Evolutionary conservation across 768 basidiomycete genomes (phyloP), one percentile per base, ranked within the genome.

Genomic region (Hygrophorus pudorinus): DNA sequence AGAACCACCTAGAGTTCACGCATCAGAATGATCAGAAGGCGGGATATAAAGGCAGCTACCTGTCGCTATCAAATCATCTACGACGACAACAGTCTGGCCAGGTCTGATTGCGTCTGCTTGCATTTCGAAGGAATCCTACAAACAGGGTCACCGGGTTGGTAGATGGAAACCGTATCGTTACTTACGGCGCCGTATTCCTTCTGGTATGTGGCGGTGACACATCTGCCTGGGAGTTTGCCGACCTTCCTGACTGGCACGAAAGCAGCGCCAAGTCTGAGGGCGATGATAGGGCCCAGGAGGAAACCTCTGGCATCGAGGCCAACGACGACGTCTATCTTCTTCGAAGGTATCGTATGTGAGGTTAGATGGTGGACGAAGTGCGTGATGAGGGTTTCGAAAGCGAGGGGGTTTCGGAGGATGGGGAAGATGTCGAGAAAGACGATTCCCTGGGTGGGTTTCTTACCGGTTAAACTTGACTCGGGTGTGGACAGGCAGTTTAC

Each of bases 221-320:
- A 85, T 53, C 78, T 57, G 37, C 96, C 96, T 5, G 96, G 96
- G n/a, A 99, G 72, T 62, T 98, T 99, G 4, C 92, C 93, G 48
- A 68, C 67, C 66, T 99, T 99, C 48, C 96, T 75, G 28, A 98
- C 92, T 2, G 96, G 93, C 2, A 96, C 91, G 53, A 99, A 99
- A 9, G 90, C 88, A 1, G 92, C 92, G 20, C 89, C 88, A 20
- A 99, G 68, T 46, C 94, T 72, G 56, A 89, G 65, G 4, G 96
- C 96, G 54, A 99, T 77, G 52, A 91, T 76, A 1, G 96, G 96
- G 1, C 93, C 96, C 8, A 99, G 64, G 41, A 99, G 74, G 70
- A 99, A 99, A 11, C 96, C 96, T 44, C 96, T 75, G 17, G 94
- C 94, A 61, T 99, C 96, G 35, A 99, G 74, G 27, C 88, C 96